Evolutionary conservation across 2,329 filamentous ascomycete species (phyloP), one percentile per base, ranked within the genome.

Genomic region (Tympanopsis confertula): DNA sequence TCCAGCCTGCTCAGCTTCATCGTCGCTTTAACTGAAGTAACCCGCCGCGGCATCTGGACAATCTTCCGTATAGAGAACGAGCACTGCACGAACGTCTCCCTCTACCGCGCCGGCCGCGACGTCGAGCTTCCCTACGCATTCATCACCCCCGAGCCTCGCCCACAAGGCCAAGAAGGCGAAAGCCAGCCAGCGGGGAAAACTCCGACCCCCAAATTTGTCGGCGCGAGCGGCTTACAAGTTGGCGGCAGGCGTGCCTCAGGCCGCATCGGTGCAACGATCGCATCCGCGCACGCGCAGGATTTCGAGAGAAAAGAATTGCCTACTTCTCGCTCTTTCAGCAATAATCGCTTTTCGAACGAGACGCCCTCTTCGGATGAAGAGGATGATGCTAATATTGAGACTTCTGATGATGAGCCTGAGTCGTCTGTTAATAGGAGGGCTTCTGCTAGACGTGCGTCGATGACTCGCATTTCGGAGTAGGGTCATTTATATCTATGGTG

Each of bases 11-110:
- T 87, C 4, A 87, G 85, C 1, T 96, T 96, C 57, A 47, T 83
- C 20, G 75, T 95, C 13, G 71, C 74, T 2, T 62, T 95, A 3
- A 74, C 80, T 5, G 91, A 98, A 55, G 76, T 94, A 17, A 69
- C 74, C n/a, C 77, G 91, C 20, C 69, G 91, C 53, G 88, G 86
- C 43, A 76, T 95, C 53, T 98, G 91, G 91, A 80, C 82, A 1
- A 66, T 96, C 3, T 83, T 98, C 55, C 85, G 91, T 29, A 88
- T 98, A 19, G 91, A 98, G 58, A 98, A 98, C 56, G 91, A 98
- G 51, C 91, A 98, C 60, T 94, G 87, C 59, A 80, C 82, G 39
- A 94, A 95, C 49, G 89, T 98, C 2, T 74, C 78, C 14, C 78
- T 86, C 46, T 93, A 93, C 69, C 87, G 93, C 45, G 91, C 91